phyloP scores from a whole-genome alignment of 306 rosid species.

The Malus orientalis region DNA sequence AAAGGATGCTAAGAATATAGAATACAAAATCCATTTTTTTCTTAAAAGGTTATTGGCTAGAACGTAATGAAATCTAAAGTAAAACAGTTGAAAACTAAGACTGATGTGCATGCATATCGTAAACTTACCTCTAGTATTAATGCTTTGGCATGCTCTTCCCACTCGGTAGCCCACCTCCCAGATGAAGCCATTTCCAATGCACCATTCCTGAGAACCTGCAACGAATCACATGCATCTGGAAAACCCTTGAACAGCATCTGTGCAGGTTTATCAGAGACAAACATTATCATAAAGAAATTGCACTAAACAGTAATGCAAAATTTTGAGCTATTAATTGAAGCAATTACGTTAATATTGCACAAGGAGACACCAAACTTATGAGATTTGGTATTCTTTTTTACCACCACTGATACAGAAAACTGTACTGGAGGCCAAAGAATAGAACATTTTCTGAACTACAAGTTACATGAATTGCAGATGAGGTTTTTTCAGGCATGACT shows the following conservation, averaged over 20 bases:
- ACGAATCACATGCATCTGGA: conserved; percentile 57
- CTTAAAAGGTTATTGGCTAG: background rate
- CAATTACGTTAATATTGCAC: background rate
- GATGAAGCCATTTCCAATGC: conserved; percentile 63
- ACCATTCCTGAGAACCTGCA: conserved; percentile 53
- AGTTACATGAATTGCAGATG: background rate
- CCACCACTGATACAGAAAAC: background rate
- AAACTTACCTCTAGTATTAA: conserved; percentile 64
- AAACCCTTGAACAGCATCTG: conserved; percentile 89
- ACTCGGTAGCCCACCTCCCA: conserved; percentile 69
- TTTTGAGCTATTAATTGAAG: background rate
- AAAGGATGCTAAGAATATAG: background rate
- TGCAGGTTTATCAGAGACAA: conserved; percentile 15
- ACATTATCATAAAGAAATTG: conserved; percentile 4
- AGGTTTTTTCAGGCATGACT: background rate
- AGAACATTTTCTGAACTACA: background rate
- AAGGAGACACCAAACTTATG: background rate
- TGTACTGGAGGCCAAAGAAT: background rate
- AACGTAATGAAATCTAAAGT: background rate
- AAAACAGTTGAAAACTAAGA: background rate
- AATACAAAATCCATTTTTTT: background rate
- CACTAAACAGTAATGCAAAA: background rate
- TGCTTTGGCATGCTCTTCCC: conserved; percentile 91
- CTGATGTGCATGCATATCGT: background rate
- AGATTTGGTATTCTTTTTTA: too few species aligned